Base-by-base conservation (phyloP, 1,284 basidiomycete genomes). In the Paramarasmius palmivorus region DNA sequence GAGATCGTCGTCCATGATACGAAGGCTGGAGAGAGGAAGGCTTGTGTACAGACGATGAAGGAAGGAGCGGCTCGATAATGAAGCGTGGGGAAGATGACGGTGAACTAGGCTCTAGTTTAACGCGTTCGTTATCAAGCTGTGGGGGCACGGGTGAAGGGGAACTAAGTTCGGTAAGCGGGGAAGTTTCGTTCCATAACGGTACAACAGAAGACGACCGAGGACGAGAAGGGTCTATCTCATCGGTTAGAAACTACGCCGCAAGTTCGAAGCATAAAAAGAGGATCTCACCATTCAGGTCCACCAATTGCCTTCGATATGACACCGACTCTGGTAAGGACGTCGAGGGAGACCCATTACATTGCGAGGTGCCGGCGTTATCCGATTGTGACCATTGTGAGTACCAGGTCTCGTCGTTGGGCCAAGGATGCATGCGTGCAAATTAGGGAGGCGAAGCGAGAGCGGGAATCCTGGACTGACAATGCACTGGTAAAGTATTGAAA, bases 11-110 rank as follows among this genome's bases (percentile, higher is more conserved):
- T 6, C 29, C 29, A 20, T 50, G 50, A 7, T 49, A 47, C 15
- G 37, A 40, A 32, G 17, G 6, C 8, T 7, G 20, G 20, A 12
- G 22, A 12, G 50, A 46, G 5, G 41, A 42, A 17, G 45, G 46
- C 15, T 52, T 49, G 26, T 26, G 36, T 17, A 52, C 50, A 7
- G 44, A 15, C 3, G 32, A 9, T 20, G 46, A 50, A 35, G 45
- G 45, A n/a, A 45, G 20, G 20, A 56, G n/a, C 10, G 55, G 50
- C 19, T 52, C 50, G 8, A 52, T 51, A 22, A 55, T 55, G 15
- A 55, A 48, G 52, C 32, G 39, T 9, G 17, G 42, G 23, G 29
- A 45, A 15, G 42, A 23, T 12, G 42, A 15, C 2, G 23, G 42
- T 12, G 42, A 45, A 29, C 5, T n/a, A 32, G 42, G 42, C 23